Conservation (phyloP, 768 basidiomycete genomes). For the Dendrothele bispora region DNA sequence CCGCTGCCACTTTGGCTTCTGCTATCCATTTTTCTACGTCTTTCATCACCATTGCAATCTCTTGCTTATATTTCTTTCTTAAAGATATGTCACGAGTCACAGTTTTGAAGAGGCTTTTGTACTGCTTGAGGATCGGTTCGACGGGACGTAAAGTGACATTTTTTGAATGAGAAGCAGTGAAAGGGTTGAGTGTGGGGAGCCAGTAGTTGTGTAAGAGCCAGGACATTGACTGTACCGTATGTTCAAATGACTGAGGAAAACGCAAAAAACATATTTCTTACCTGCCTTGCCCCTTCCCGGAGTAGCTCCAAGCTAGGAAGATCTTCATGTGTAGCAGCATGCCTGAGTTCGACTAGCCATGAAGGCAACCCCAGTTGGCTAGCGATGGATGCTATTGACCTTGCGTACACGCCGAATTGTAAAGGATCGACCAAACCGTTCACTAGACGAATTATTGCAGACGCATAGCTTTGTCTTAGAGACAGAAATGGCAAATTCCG, state of each 20-base stretch:
- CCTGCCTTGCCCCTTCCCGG: slow-evolving; percentile 76
- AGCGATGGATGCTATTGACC: slow-evolving; percentile 89
- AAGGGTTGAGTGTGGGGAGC: slow-evolving; percentile 68
- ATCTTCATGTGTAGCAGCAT: slow-evolving; percentile 96
- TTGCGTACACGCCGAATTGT: slow-evolving; percentile 85
- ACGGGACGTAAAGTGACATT: slow-evolving; percentile 51
- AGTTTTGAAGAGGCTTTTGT: slow-evolving; percentile 68
- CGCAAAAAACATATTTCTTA: slow-evolving; percentile 14
- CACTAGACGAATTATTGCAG: slow-evolving; percentile 84
- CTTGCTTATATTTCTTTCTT: slow-evolving; percentile 45
- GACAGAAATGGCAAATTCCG: slow-evolving; percentile 39
- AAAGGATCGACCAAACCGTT: slow-evolving; percentile 95
- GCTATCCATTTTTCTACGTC: slow-evolving; percentile 79
- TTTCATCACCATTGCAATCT: slow-evolving; percentile 49
- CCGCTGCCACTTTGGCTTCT: slow-evolving; percentile 67
- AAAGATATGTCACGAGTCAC: slow-evolving; percentile 67
- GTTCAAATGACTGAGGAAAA: slow-evolving; percentile 2
- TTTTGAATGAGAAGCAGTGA: slow-evolving; percentile 31
- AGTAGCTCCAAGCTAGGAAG: slow-evolving; percentile 82
- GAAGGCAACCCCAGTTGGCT: slow-evolving; percentile 80
- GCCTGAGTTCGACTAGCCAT: slow-evolving; percentile 90
- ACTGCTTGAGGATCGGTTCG: slow-evolving; percentile 66
- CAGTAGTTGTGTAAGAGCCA: slow-evolving; percentile 90
- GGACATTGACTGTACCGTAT: slow-evolving; percentile 57
- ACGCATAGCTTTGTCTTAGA: slow-evolving; percentile 76